Conservation (phyloP, 495 filamentous ascomycete genomes). For the Gamarada debralockiae region DNA sequence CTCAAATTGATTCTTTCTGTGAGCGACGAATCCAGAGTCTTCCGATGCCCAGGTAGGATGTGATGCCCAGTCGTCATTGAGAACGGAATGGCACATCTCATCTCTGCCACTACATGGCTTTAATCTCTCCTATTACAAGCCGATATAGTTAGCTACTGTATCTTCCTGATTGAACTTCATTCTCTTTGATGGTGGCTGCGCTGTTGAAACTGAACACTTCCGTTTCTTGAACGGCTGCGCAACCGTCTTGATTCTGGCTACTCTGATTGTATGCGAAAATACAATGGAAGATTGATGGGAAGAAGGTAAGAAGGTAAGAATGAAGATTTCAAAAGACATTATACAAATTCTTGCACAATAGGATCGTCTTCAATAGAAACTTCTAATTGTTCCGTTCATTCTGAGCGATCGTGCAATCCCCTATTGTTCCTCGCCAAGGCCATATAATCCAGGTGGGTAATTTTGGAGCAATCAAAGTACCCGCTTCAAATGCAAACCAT, state of each 20-base stretch:
- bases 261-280: too few species aligned
- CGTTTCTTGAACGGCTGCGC: too few species aligned
- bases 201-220: too few species aligned
- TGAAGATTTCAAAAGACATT: background rate
- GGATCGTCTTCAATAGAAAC: background rate
- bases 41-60: conserved; percentile 99
- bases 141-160: too few species aligned
- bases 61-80: conserved; percentile 98
- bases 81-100: conserved; percentile 81
- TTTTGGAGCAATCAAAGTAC: too few species aligned
- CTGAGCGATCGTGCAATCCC: background rate
- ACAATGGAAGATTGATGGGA: too few species aligned
- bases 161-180: too few species aligned
- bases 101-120: conserved; percentile 91
- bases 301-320: background rate
- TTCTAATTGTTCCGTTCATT: background rate
- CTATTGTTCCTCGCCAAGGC: background rate
- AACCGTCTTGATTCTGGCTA: too few species aligned
- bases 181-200: too few species aligned
- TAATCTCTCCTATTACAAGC: conserved; percentile 59
- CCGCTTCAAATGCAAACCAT: background rate
- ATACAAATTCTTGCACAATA: background rate
- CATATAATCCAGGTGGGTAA: too few species aligned
- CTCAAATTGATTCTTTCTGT: conserved; percentile 92
- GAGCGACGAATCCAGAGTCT: conserved; percentile 96